These are phyloP conservation scores for Colletotrichum caudatum DNA, from an alignment of 2,329 filamentous ascomycete species.

Conservation along the genomic window DNA sequence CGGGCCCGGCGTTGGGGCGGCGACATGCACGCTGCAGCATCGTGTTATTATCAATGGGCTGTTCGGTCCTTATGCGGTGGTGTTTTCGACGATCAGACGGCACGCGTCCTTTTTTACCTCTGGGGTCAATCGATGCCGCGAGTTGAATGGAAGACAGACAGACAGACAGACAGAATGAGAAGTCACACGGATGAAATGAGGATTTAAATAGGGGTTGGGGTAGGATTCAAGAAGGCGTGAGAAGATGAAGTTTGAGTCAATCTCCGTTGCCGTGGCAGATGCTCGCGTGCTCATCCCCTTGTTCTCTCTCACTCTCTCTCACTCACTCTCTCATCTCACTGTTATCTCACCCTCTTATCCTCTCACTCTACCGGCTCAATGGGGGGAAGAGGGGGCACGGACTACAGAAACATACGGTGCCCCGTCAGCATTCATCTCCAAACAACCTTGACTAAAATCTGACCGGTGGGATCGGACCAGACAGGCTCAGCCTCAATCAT, in stretches of 20 bases:
- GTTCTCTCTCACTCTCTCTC: background rate
- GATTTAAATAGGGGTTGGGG: background rate
- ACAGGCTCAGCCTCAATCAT: background rate
- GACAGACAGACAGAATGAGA: background rate
- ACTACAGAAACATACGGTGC: background rate
- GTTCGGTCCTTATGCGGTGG: background rate
- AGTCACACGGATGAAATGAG: background rate
- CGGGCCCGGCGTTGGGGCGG: conserved; percentile 17
- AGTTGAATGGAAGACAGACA: background rate
- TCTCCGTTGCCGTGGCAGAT: conserved; percentile 22
- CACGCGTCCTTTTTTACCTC: background rate
- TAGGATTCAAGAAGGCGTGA: background rate
- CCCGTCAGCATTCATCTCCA: conserved; percentile 15
- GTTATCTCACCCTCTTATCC: background rate
- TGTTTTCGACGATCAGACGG: background rate
- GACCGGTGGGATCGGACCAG: background rate
- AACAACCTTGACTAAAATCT: background rate
- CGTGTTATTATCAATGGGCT: conserved; percentile 1
- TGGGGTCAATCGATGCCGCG: background rate
- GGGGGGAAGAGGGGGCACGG: conserved; percentile 3
- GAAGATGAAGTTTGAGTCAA: background rate
- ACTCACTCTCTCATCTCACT: background rate
- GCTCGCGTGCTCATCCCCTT: conserved; percentile 21
- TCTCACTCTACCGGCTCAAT: background rate
- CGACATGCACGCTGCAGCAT: conserved; percentile 33